phyloP scores from a whole-genome alignment of 345 rosid species.

The Heritiera littoralis region DNA sequence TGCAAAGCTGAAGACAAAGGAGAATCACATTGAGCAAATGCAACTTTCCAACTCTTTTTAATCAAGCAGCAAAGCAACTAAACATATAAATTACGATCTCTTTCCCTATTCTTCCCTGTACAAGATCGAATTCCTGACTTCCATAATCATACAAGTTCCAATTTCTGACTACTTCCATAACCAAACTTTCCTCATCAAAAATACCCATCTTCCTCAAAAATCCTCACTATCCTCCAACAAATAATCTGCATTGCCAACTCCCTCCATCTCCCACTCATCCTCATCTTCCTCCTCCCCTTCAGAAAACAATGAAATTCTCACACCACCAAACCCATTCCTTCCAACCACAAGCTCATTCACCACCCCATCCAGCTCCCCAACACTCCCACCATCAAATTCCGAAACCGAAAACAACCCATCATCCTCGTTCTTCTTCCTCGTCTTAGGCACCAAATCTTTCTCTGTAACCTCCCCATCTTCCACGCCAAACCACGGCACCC shows the following conservation, averaged over 20 bases:
- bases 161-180: no score
- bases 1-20: neutral
- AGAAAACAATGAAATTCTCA: conserved; percentile 59
- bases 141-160: neutral
- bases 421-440: conserved; percentile 16
- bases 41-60: neutral
- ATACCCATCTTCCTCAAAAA: conserved; percentile 29
- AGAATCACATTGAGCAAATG: conserved; percentile 11
- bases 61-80: neutral
- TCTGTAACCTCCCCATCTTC: conserved; percentile 71
- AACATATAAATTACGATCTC: neutral
- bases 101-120: neutral
- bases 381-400: conserved; percentile 37
- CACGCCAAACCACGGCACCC: conserved; percentile 87
- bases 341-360: conserved; percentile 47
- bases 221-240: conserved; percentile 47
- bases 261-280: conserved; percentile 40
- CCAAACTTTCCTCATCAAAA: conserved; percentile 19
- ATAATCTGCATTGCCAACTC: conserved; percentile 34
- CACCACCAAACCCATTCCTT: conserved; percentile 48
- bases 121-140: neutral
- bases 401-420: neutral
- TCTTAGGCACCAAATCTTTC: conserved; percentile 67
- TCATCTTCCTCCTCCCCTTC: conserved; percentile 75
- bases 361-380: conserved; percentile 41